These are phyloP conservation scores for Thraustochytrium striatum DNA, from an alignment of 352 stramenopile species.

Conservation along the genomic window DNA sequence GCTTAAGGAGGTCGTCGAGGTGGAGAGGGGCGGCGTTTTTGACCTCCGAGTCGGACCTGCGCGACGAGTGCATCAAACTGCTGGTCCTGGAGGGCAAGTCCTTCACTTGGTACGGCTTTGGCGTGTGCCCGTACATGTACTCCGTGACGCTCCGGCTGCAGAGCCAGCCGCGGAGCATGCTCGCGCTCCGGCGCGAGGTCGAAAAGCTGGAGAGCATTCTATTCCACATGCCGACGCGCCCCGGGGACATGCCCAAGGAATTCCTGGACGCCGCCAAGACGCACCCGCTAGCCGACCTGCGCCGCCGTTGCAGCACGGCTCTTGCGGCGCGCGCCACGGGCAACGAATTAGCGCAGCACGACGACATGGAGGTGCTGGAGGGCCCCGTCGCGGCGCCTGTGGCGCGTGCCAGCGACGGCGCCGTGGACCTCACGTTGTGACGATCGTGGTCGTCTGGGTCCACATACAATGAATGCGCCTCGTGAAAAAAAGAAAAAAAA, in stretches of 20 bases:
- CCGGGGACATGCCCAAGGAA: conserved; percentile 1
- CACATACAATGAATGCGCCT: too few species aligned
- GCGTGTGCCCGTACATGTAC: conserved; percentile 6
- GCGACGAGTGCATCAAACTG: conserved; percentile 29
- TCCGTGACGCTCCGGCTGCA: not conserved
- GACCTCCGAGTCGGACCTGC: conserved; percentile 10
- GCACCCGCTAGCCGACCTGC: not conserved
- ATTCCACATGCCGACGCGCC: not conserved
- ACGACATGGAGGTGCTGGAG: too few species aligned
- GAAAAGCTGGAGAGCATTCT: not conserved
- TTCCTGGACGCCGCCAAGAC: not conserved
- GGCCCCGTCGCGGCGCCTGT: too few species aligned
- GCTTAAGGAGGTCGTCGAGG: not conserved
- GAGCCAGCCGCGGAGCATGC: not conserved
- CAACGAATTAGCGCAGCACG: too few species aligned
- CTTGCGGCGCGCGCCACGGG: too few species aligned
- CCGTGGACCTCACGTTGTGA: too few species aligned
- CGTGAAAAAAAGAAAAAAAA: too few species aligned
- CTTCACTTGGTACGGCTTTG: conserved; percentile 14
- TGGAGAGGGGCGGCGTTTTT: conserved; percentile 10
- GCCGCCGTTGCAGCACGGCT: not conserved
- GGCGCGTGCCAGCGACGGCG: too few species aligned
- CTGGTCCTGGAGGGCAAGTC: not conserved
- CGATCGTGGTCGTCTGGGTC: too few species aligned
- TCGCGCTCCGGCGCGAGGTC: not conserved